These are phyloP conservation scores for Auxenochlorella protothecoides DNA, from an alignment of 139 green algal genomes.

Conservation along the genomic window DNA sequence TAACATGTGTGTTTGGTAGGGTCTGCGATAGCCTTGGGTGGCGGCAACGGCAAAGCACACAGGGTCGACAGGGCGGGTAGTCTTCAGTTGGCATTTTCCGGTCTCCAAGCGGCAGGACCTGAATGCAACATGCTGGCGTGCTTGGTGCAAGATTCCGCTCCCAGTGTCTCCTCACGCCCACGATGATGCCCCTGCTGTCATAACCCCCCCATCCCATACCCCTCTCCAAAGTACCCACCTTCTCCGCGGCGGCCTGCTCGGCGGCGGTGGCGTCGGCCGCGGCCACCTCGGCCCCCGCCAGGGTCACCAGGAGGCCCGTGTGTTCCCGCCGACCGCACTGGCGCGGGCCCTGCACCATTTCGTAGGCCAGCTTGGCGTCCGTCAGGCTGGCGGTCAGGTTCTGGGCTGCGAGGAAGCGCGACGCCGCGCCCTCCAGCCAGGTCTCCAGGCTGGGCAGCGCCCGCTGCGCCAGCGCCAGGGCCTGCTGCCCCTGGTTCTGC, in stretches of 20 bases:
- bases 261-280: not conserved
- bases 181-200: not conserved
- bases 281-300: constrained; percentile 15
- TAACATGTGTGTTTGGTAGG: too few relatives aligned
- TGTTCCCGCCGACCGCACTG: constrained; percentile 20
- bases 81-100: too few relatives aligned
- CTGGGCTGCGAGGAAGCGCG: constrained; percentile 8
- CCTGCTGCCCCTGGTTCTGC: constrained; percentile 8
- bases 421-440: constrained; percentile 19
- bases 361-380: constrained; percentile 21
- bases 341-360: constrained; percentile 19
- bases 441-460: constrained; percentile 13
- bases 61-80: too few relatives aligned
- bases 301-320: constrained; percentile 16
- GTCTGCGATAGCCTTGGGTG: too few relatives aligned
- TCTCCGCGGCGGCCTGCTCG: not conserved
- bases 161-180: too few relatives aligned
- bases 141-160: too few relatives aligned
- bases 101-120: too few relatives aligned
- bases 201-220: not conserved
- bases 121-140: too few relatives aligned
- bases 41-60: too few relatives aligned
- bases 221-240: not conserved
- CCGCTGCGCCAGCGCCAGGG: constrained; percentile 18
- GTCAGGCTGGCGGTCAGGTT: constrained; percentile 22